Percentiles rank a stretch among this genome's conserved stretches.
Evolutionary conservation across 2,329 filamentous ascomycete genomes (phyloP).

Genomic region (Fusarium sp.): DNA sequence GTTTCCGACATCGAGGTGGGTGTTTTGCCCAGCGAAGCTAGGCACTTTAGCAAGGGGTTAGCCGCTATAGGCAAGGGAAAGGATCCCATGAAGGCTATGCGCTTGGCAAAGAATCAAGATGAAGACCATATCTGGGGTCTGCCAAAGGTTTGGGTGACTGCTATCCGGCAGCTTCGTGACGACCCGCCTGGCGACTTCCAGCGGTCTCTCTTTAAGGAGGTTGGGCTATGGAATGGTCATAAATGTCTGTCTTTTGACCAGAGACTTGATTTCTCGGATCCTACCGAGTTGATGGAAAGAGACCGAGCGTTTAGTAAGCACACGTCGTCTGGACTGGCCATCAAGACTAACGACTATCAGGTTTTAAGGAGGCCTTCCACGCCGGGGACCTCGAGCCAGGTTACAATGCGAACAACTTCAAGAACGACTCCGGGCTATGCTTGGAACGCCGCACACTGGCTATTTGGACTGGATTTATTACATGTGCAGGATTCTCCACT

Average conservation of each 20-base stretch:
- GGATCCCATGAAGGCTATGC: constrained; percentile 23
- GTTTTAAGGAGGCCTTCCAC: constrained; percentile 49
- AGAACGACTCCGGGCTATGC: constrained; percentile 36
- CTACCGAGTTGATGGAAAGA: constrained; percentile 46
- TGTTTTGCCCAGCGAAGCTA: constrained; percentile 20
- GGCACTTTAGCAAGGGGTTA: constrained; percentile 24
- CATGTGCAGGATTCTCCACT: constrained; percentile 41
- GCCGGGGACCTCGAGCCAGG: constrained; percentile 48
- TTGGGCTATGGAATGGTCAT: too few species aligned
- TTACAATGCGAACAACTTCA: constrained; percentile 31
- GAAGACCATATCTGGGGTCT: constrained; percentile 41
- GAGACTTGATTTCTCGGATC: constrained; percentile 22
- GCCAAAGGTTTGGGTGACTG: constrained; percentile 45
- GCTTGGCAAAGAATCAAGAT: constrained; percentile 14
- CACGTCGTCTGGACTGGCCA: rapidly evolving
- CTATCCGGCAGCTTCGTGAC: too few species aligned
- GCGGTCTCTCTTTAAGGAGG: too few species aligned
- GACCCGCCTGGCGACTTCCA: too few species aligned
- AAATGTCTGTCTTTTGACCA: constrained; percentile 16
- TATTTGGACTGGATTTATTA: constrained; percentile 45
- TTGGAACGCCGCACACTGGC: constrained; percentile 20
- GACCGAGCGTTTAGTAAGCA: constrained; percentile 43
- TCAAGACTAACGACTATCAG: constrained; percentile 5
- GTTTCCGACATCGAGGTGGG: constrained; percentile 34
- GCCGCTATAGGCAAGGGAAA: constrained; percentile 21